Percentiles rank a stretch among this genome's conserved stretches.
phyloP scores from a whole-genome alignment of 768 basidiomycete genomes.

The Chalciporus piperatus region DNA sequence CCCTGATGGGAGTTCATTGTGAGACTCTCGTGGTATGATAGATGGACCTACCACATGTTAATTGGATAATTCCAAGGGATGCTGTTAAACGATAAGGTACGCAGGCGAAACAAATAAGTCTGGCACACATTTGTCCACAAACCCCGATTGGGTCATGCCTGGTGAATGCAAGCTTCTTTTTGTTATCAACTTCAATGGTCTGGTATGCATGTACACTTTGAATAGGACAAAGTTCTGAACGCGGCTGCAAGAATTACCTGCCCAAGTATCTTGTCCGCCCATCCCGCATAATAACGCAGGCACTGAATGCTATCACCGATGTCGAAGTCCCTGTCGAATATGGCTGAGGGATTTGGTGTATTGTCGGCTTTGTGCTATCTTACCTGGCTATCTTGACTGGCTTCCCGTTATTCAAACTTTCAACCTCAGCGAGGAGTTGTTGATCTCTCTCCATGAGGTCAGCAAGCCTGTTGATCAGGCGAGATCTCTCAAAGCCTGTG shows the following conservation, averaged over 20 bases:
- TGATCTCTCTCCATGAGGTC: constrained; percentile 86
- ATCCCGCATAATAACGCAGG: constrained; percentile 90
- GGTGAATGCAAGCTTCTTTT: constrained; percentile 80
- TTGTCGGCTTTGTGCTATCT: constrained; percentile 31
- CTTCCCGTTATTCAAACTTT: constrained; percentile 89
- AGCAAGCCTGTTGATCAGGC: constrained; percentile 80
- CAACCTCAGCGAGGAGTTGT: constrained; percentile 79
- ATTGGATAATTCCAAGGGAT: constrained; percentile 96
- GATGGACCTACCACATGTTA: constrained; percentile 63
- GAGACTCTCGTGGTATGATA: constrained; percentile 1
- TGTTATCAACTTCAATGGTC: constrained; percentile 80
- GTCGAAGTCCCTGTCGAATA: constrained; percentile 62
- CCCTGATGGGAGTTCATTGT: constrained; percentile 36
- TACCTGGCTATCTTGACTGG: constrained; percentile 63
- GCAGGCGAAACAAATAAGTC: neutral
- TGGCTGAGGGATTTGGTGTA: constrained; percentile 12
- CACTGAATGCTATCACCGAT: constrained; percentile 77
- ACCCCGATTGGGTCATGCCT: constrained; percentile 92
- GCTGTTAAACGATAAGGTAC: constrained; percentile 34
- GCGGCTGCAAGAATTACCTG: constrained; percentile 47
- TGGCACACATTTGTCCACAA: constrained; percentile 80
- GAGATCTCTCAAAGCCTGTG: constrained; percentile 78
- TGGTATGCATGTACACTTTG: constrained; percentile 27
- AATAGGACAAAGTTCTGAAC: neutral
- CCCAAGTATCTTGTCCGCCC: constrained; percentile 92